phyloP scores from a whole-genome alignment of 306 rosid genomes.

The Echinosophora koreensis region DNA sequence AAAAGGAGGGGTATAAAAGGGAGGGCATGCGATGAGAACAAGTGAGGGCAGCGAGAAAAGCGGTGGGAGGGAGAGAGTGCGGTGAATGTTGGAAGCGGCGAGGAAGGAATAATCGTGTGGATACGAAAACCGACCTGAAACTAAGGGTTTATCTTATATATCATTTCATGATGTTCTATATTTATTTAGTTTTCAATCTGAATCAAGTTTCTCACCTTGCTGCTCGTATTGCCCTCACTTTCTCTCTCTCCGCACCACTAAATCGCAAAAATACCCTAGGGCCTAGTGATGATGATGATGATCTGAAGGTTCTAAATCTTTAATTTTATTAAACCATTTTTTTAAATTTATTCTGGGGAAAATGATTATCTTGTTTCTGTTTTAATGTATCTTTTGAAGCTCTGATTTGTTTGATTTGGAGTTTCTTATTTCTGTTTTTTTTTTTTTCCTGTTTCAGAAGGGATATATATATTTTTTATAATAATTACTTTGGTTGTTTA shows the following conservation, averaged over 20 bases:
- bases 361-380: not conserved
- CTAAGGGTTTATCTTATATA: slow-evolving; percentile 9
- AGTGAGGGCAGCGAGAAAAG: slow-evolving; percentile 2
- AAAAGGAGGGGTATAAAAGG: not conserved
- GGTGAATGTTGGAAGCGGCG: slow-evolving; percentile 38
- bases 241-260: not conserved
- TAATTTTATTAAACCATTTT: too few species aligned
- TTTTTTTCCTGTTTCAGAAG: not conserved
- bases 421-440: not conserved
- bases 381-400: not conserved
- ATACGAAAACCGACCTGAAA: slow-evolving; percentile 35
- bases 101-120: slow-evolving; percentile 42
- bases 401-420: not conserved
- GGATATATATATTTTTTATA: not conserved
- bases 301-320: slow-evolving; percentile 45
- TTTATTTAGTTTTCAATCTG: slow-evolving; percentile 53
- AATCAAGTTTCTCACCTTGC: slow-evolving; percentile 23
- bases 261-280: slow-evolving; percentile 6
- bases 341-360: not conserved
- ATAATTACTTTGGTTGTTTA: not conserved
- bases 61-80: not conserved
- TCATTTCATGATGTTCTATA: slow-evolving; percentile 34
- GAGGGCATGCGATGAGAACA: not conserved
- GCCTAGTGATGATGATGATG: slow-evolving; percentile 49
- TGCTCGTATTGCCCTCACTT: slow-evolving; percentile 37